Evolutionary conservation across 2,329 filamentous ascomycete genomes (phyloP), one percentile per base, ranked within the genome.

Genomic region (Neonectria ditissima): DNA sequence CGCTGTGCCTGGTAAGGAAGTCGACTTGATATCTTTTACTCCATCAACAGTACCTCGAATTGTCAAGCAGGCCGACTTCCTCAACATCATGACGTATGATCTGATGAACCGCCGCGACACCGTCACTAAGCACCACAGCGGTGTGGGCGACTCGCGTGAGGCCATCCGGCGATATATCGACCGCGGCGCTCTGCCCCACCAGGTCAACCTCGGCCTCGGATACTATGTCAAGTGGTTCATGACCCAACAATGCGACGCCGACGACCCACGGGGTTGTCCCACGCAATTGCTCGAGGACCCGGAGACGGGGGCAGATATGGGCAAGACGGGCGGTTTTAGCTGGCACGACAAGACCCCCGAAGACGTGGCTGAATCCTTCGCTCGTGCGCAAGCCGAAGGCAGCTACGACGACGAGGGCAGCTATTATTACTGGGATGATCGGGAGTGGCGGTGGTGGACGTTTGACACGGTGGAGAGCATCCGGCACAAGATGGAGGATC

Each of bases 61-160:
- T 71, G 83, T 81, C 70, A 72, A 80, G 5, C 80, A 83, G 1
- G 83, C 92, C 16, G 89, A 93, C 72, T 89, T 89, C 68, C 81
- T 92, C 74, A 93, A 92, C 69, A 80, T 84, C 71, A 86, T 92
- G 91, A 84, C 86, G 1, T 92, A 92, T 75, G 90, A 92, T 70
- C 78, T 91, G 59, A 88, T 91, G 82, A 91, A 92, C 79, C 86
- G 90, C 34, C 87, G 91, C 34, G 87, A 92, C 77, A 87, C 77
- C 45, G 74, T 80, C 10, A 91, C 90, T 3, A 83, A 80, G 34
- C 91, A 93, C 75, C 89, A 92, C 73, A 89, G 84, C 45, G 87
- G 87, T n/a, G 80, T 92, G 7, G 72, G 79, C 14, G 83, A 80
- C 10, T 89, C 89, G 0, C 76, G 83, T 7, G 79, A 82, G 5